Evolutionary conservation across 768 basidiomycete genomes (phyloP).

Genomic region (Dacryopinax primogenitus): DNA sequence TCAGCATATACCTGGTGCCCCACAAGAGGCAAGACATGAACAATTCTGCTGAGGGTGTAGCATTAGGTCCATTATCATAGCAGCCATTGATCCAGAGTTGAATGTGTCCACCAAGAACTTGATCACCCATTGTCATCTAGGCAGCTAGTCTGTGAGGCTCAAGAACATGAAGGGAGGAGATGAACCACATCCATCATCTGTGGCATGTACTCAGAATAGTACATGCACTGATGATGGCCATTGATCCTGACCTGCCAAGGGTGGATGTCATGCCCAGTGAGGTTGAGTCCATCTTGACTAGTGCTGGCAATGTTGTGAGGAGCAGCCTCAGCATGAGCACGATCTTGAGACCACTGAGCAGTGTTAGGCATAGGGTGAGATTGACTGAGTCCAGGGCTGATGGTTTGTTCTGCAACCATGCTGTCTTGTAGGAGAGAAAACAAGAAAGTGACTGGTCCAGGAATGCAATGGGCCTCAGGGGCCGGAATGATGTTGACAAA

Average conservation of each 20-base stretch:
- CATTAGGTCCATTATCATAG: not conserved
- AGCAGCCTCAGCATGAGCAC: not conserved
- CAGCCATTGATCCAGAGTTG: not conserved
- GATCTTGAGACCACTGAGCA: not conserved
- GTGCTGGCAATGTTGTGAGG: not conserved
- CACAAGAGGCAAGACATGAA: not conserved
- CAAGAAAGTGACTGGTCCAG: too few species aligned
- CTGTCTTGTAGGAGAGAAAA: too few species aligned
- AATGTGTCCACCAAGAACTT: not conserved
- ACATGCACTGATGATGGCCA: not conserved
- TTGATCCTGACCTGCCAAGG: not conserved
- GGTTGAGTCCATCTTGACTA: not conserved
- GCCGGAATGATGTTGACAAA: too few species aligned
- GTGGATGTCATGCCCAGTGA: not conserved
- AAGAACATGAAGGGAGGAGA: not conserved
- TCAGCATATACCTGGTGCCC: not conserved
- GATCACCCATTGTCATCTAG: not conserved
- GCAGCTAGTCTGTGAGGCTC: not conserved
- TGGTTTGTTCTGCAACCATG: too few species aligned
- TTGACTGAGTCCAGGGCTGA: too few species aligned
- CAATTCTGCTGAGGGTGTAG: not conserved
- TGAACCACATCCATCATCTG: not conserved
- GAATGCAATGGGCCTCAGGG: too few species aligned
- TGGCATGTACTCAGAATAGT: not conserved
- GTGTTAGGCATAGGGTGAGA: too few species aligned